These are phyloP conservation scores for Clarireedia hainanense DNA, from an alignment of 2,329 filamentous ascomycete genomes.

Conservation along the genomic window DNA sequence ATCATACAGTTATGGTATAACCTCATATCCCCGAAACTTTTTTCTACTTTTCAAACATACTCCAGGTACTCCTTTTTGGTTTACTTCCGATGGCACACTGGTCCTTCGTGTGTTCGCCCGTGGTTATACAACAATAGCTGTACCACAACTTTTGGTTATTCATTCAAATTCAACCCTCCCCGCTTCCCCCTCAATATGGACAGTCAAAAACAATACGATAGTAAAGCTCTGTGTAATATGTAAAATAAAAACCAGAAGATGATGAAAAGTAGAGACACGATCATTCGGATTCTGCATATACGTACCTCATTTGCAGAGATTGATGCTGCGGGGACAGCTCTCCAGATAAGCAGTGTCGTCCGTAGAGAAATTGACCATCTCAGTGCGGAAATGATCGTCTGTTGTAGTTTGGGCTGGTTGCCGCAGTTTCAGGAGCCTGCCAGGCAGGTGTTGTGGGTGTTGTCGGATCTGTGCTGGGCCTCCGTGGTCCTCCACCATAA, in stretches of 20 bases:
- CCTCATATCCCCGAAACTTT: too few species aligned
- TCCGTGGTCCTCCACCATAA: background rate
- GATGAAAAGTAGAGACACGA: background rate
- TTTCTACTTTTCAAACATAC: too few species aligned
- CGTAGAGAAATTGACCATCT: background rate
- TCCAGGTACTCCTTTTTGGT: too few species aligned
- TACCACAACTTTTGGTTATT: background rate
- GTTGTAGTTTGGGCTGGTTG: constrained; percentile 33
- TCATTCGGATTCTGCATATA: too few species aligned
- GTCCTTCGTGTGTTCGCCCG: too few species aligned
- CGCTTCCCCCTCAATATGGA: background rate
- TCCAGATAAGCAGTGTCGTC: too few species aligned
- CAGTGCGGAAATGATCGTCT: background rate
- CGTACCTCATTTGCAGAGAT: too few species aligned
- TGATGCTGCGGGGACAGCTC: too few species aligned
- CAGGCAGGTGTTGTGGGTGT: background rate
- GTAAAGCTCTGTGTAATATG: background rate
- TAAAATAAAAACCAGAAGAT: background rate
- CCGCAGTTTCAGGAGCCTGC: constrained; percentile 33
- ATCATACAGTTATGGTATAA: too few species aligned
- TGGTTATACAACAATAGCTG: too few species aligned
- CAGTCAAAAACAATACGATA: background rate
- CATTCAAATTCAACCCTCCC: background rate
- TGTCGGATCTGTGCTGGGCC: constrained; percentile 3
- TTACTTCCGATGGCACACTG: too few species aligned